Evolutionary conservation across 192 early-diverging fungal genomes (phyloP).

Genomic region (Coemansia sp.): DNA sequence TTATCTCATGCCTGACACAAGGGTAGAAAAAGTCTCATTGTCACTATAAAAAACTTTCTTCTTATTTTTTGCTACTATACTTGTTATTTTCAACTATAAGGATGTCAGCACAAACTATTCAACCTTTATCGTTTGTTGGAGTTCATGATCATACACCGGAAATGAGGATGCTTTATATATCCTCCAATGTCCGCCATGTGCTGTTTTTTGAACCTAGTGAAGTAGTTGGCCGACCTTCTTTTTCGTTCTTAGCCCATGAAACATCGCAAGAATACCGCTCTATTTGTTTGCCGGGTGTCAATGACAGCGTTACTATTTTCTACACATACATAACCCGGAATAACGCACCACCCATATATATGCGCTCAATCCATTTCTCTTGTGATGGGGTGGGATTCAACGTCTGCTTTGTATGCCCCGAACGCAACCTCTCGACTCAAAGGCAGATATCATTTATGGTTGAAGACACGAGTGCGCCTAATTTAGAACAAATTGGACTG

Average conservation of each 20-base stretch:
- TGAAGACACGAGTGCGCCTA: not conserved
- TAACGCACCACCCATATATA: not conserved
- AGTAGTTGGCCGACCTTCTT: constrained; percentile 1
- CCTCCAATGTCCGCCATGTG: constrained; percentile 14
- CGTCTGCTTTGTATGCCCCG: constrained; percentile 5
- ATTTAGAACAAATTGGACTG: no score
- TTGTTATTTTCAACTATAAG: no score
- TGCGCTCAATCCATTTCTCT: constrained; percentile 21
- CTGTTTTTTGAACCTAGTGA: constrained; percentile 14
- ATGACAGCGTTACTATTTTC: constrained; percentile 1
- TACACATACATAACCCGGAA: not conserved
- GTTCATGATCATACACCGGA: constrained; percentile 36
- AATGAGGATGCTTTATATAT: constrained; percentile 34
- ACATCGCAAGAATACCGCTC: constrained; percentile 8
- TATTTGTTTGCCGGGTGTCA: not conserved
- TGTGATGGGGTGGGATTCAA: constrained; percentile 27
- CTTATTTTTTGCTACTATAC: no score
- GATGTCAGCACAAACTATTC: no score
- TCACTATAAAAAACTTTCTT: no score
- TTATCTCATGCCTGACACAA: not conserved
- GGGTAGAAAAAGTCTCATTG: not conserved
- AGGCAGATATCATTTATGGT: not conserved
- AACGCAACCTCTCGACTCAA: not conserved
- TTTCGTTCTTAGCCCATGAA: constrained; percentile 7
- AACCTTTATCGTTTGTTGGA: constrained; percentile 16